These are phyloP conservation scores for Naematelia encephala DNA, from an alignment of 768 basidiomycete genomes.

Conservation along the genomic window DNA sequence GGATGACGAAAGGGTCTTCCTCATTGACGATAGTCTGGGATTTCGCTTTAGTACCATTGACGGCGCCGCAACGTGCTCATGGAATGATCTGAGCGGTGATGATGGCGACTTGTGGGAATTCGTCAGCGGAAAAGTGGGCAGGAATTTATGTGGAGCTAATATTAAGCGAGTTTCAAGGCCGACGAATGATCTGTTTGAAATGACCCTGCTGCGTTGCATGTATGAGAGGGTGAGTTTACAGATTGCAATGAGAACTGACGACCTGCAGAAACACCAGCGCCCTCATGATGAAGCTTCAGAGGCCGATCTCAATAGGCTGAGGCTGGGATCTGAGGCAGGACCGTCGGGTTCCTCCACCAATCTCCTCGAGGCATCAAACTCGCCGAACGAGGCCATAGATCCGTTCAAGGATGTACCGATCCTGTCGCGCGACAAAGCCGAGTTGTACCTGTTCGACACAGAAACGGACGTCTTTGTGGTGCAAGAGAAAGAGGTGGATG, in stretches of 20 bases:
- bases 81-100: conserved; percentile 84
- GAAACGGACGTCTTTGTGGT: conserved; percentile 53
- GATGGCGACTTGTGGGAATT: conserved; percentile 93
- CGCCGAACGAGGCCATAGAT: conserved; percentile 18
- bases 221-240: conserved; percentile 61
- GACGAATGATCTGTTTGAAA: conserved; percentile 84
- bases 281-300: conserved; percentile 68
- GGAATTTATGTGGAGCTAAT: conserved; percentile 6
- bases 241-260: neutral
- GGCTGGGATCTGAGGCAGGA: conserved; percentile 66
- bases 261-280: conserved; percentile 66
- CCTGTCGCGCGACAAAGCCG: conserved; percentile 40
- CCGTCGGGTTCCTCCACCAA: neutral
- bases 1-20: conserved; percentile 87
- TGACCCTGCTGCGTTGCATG: conserved; percentile 92
- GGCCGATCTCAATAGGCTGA: conserved; percentile 70
- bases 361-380: conserved; percentile 7
- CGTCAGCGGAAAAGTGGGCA: conserved; percentile 55
- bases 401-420: conserved; percentile 47
- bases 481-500: conserved; percentile 49
- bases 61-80: conserved; percentile 76
- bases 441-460: conserved; percentile 53
- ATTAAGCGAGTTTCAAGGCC: conserved; percentile 62
- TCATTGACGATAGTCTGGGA: conserved; percentile 84
- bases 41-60: conserved; percentile 69